Evolutionary conservation across 2,329 filamentous ascomycete species (phyloP).

Genomic region (Alternaria gaisen): DNA sequence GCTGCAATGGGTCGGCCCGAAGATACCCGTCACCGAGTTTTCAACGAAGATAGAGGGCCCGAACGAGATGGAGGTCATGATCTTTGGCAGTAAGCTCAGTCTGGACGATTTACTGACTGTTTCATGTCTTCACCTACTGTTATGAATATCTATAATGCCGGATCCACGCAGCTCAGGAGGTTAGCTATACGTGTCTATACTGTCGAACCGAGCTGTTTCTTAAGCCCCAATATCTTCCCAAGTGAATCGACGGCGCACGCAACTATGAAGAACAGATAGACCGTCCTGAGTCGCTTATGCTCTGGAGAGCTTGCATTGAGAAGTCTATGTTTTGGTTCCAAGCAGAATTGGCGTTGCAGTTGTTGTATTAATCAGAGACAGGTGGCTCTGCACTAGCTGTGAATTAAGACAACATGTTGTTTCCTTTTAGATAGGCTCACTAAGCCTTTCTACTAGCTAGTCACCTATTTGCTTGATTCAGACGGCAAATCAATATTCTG

Average conservation of each 20-base stretch:
- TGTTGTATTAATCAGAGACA: background rate
- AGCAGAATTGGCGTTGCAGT: background rate
- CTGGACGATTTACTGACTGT: background rate
- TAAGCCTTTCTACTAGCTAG: background rate
- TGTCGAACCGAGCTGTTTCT: constrained; percentile 13
- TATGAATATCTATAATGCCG: background rate
- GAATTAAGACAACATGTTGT: background rate
- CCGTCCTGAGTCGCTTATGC: background rate
- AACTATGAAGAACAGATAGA: background rate
- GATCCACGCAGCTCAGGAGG: background rate
- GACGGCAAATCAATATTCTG: background rate
- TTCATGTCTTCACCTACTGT: background rate
- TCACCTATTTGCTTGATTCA: background rate
- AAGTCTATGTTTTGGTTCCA: background rate
- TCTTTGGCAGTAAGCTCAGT: background rate
- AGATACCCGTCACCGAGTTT: background rate
- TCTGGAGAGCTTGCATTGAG: background rate
- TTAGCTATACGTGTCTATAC: constrained; percentile 10
- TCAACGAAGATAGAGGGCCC: background rate
- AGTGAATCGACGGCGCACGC: background rate
- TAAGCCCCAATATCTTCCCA: background rate
- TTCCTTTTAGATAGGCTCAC: background rate
- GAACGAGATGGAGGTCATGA: background rate
- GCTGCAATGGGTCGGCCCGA: background rate
- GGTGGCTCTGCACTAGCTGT: background rate